Evolutionary conservation across 2,329 filamentous ascomycete species (phyloP).

Genomic region (Xylariaceae sp.): DNA sequence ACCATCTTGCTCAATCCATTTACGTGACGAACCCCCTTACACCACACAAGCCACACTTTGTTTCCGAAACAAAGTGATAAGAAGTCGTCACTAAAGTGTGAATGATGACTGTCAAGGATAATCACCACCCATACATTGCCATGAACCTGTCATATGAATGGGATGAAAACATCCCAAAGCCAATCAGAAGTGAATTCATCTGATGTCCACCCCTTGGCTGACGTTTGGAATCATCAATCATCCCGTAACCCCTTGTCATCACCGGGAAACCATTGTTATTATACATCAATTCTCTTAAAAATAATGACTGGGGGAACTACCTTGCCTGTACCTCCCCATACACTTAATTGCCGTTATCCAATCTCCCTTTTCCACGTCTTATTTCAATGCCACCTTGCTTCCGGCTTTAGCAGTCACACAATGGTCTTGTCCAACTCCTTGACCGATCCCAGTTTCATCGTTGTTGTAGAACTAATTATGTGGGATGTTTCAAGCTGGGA

Average conservation of each 20-base stretch:
- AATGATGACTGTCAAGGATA: neutral
- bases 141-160: neutral
- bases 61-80: neutral
- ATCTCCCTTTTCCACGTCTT: conserved; percentile 1
- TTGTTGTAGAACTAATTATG: neutral
- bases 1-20: too few species aligned
- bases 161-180: conserved; percentile 1
- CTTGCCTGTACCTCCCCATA: neutral
- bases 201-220: conserved; percentile 1
- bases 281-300: neutral
- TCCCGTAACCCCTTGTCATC: neutral
- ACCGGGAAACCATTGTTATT: conserved; percentile 6
- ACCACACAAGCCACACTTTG: neutral
- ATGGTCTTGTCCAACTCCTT: neutral
- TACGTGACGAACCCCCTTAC: too few species aligned
- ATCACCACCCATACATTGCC: conserved; percentile 5
- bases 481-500: neutral
- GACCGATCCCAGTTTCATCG: neutral
- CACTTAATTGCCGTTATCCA: conserved; percentile 1
- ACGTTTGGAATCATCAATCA: conserved; percentile 1
- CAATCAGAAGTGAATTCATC: neutral
- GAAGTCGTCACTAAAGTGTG: neutral
- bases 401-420: neutral
- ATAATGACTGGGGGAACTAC: neutral
- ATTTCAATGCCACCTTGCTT: neutral